Percentiles rank a stretch among this genome's conserved stretches.
phyloP scores from a whole-genome alignment of 805 yeast genomes.

The Priceomyces carsonii region DNA sequence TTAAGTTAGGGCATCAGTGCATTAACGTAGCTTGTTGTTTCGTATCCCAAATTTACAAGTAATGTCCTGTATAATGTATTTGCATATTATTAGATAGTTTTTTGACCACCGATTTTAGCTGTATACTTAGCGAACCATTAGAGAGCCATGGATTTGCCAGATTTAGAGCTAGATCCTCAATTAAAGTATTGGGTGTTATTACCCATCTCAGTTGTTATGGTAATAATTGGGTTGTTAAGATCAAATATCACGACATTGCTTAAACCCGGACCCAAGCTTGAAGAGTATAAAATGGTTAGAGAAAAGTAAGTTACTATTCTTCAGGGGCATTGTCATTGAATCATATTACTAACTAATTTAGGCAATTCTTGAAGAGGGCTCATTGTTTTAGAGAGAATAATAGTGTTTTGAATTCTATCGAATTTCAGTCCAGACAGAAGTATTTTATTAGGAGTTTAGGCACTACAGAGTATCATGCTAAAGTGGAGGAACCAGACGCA shows the following conservation, averaged over 20 bases:
- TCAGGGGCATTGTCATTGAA: neutral
- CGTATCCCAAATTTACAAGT: too few relatives aligned
- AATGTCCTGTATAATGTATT: too few relatives aligned
- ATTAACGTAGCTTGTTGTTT: too few relatives aligned
- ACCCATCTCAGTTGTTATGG: constrained; percentile 90
- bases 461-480: constrained; percentile 57
- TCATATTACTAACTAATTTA: constrained; percentile 12
- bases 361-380: constrained; percentile 62
- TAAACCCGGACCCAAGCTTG: constrained; percentile 57
- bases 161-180: constrained; percentile 68
- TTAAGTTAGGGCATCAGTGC: too few relatives aligned
- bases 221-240: constrained; percentile 78
- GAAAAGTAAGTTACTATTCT: constrained; percentile 25
- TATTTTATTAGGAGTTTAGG: constrained; percentile 49
- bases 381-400: constrained; percentile 57
- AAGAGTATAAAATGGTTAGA: constrained; percentile 46
- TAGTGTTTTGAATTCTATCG: constrained; percentile 48
- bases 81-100: too few relatives aligned
- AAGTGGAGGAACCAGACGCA: constrained; percentile 37
- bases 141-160: constrained; percentile 22
- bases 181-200: constrained; percentile 86
- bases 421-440: constrained; percentile 55
- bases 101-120: too few relatives aligned
- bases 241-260: constrained; percentile 65
- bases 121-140: too few relatives aligned